Evolutionary conservation across 78 protist genomes (phyloP).

Genomic region (Dictyostelium brefeldianum): DNA sequence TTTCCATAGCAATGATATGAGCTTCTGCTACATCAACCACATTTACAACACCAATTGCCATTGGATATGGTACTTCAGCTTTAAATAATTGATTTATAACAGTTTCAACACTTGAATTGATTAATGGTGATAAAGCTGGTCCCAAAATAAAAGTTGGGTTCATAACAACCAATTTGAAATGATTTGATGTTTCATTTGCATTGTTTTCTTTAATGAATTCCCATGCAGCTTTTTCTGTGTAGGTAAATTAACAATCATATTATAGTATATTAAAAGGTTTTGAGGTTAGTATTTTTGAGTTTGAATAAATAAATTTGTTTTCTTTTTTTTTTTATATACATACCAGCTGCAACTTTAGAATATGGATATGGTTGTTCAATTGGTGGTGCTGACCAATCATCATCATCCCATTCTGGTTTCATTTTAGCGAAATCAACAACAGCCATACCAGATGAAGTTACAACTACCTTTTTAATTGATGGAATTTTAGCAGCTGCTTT

Average conservation of each 20-base stretch:
- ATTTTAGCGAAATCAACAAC: background rate
- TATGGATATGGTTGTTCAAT: background rate
- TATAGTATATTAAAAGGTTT: too few relatives aligned
- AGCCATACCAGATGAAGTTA: slow-evolving; percentile 5
- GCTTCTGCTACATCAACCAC: slow-evolving; percentile 7
- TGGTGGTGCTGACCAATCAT: background rate
- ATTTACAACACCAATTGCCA: background rate
- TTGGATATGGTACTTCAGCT: background rate
- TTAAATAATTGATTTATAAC: background rate
- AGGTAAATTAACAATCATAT: too few relatives aligned
- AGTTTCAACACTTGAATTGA: background rate
- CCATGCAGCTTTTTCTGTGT: slow-evolving; percentile 48
- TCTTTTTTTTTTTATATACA: too few relatives aligned
- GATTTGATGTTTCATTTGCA: background rate
- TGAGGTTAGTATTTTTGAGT: too few relatives aligned
- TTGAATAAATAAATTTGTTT: too few relatives aligned
- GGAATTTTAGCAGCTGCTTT: background rate
- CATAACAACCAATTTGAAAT: slow-evolving; percentile 8
- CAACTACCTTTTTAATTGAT: background rate
- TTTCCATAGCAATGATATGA: slow-evolving; percentile 3
- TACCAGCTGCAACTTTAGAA: slow-evolving; percentile 2
- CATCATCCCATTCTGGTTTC: background rate
- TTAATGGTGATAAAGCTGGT: background rate
- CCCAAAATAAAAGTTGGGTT: slow-evolving; percentile 14
- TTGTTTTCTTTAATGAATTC: slow-evolving; percentile 7